A percentile compares a stretch with the other conserved stretches of the same genome.
phyloP scores from a whole-genome alignment of 2,329 filamentous ascomycete genomes.

The Claviceps humidiphila region DNA sequence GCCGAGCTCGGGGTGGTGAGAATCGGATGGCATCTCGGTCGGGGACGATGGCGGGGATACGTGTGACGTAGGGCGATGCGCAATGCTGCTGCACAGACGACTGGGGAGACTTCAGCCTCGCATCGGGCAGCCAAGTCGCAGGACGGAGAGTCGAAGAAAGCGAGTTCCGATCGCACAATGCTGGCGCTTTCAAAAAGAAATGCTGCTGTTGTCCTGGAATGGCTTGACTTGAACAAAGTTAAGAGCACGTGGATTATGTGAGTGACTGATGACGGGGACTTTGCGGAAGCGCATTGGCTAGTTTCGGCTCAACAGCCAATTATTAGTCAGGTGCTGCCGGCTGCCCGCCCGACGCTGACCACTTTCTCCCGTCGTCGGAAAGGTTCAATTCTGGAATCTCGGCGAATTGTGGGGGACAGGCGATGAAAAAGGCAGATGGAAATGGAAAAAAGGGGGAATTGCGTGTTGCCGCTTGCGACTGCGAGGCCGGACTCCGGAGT shows the following conservation, averaged over 20 bases:
- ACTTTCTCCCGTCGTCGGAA: background rate
- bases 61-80: background rate
- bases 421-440: background rate
- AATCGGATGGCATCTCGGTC: slow-evolving; percentile 4
- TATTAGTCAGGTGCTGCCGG: slow-evolving; percentile 1
- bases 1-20: slow-evolving; percentile 2
- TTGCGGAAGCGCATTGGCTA: background rate
- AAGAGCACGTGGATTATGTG: background rate
- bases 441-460: no score
- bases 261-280: background rate
- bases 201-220: no score
- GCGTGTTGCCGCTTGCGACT: no score
- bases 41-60: background rate
- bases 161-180: background rate
- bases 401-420: background rate
- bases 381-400: background rate
- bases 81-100: background rate
- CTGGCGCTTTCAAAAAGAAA: background rate
- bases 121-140: background rate
- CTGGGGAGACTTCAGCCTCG: background rate
- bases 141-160: background rate
- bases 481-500: no score
- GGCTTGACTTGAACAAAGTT: no score
- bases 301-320: background rate
- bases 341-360: background rate